Evolutionary conservation across 177 flowering plant genomes (phyloP), one percentile per base, ranked within the genome.

Genomic region (Vitis hybrid): DNA sequence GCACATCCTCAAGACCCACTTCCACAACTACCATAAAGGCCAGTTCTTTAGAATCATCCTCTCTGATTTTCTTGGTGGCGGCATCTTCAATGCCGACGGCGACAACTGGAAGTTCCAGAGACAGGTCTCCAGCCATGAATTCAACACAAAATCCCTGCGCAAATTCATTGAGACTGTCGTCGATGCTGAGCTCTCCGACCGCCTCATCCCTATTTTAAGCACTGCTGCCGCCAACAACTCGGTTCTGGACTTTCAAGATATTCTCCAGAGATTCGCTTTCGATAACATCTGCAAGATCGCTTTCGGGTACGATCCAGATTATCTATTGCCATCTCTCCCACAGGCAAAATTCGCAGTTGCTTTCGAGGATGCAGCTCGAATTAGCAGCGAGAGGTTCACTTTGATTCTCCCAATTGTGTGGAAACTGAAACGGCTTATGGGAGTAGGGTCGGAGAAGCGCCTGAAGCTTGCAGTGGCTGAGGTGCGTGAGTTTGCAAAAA

Each of bases 281-380:
- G 82, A 76, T 62, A 79, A 79, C 57, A 71, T 76, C 3, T 79
- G 80, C 61, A 76, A 67, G 19, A 73, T 76, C 51, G 77, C 82
- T n/a, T 79, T 79, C 26, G 79, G 79, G 18, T 73, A 59, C 10
- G 82, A 76, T 16, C 78, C 80, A 14, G 71, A 16, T 0, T 77
- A 31, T 34, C 13, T 80, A 16, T 10, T 18, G 3, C 66, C 71
- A 2, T 54, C 73, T 26, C 62, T 77, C 6, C 71, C 78, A 5
- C 22, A 65, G 18, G 19, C 65, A 18, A 22, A 61, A 15, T 76
- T 79, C 29, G 77, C 74, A 0, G 3, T 29, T 11, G 68, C 77
- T 22, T 79, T 79, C 29, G 82, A 76, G 3, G 69, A 66, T 0
- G 34, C 49, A 3, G 61, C 19, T 4, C 19, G 13, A 2, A 34